These are phyloP conservation scores for Talaromyces borbonicus DNA, from an alignment of 495 filamentous ascomycete species.

Conservation along the genomic window DNA sequence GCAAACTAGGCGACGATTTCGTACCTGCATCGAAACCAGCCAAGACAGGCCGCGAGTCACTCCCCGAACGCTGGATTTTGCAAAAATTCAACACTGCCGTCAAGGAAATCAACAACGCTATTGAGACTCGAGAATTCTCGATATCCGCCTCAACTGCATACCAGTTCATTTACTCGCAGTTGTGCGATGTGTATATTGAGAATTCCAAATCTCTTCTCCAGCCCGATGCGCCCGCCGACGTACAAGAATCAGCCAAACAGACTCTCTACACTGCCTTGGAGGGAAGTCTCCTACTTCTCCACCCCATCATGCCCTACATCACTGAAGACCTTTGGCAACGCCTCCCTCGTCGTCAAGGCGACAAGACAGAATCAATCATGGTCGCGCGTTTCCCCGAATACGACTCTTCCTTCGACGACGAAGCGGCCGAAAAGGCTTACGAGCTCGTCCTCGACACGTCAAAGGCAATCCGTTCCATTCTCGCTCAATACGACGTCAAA, in stretches of 20 bases:
- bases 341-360: slow-evolving; percentile 53
- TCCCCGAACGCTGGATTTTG: slow-evolving; percentile 79
- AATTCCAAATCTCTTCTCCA: slow-evolving; percentile 69
- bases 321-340: slow-evolving; percentile 75
- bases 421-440: slow-evolving; percentile 49
- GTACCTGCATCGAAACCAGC: slow-evolving; percentile 44
- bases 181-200: slow-evolving; percentile 64
- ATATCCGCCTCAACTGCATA: slow-evolving; percentile 52
- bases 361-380: slow-evolving; percentile 58
- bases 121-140: slow-evolving; percentile 65
- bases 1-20: slow-evolving; percentile 64
- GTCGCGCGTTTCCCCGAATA: slow-evolving; percentile 54
- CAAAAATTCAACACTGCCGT: slow-evolving; percentile 66
- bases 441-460: slow-evolving; percentile 53
- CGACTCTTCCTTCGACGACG: slow-evolving; percentile 44
- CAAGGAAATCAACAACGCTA: slow-evolving; percentile 61
- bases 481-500: slow-evolving; percentile 50
- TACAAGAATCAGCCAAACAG: slow-evolving; percentile 49
- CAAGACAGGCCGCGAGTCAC: slow-evolving; percentile 56
- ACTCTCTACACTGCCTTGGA: slow-evolving; percentile 63
- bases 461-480: slow-evolving; percentile 46
- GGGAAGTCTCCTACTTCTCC: slow-evolving; percentile 53
- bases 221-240: slow-evolving; percentile 44
- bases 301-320: slow-evolving; percentile 75
- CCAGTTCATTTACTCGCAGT: slow-evolving; percentile 57